These are phyloP conservation scores for Annona squamosa DNA, from an alignment of 164 flowering plant species.

Conservation along the genomic window DNA sequence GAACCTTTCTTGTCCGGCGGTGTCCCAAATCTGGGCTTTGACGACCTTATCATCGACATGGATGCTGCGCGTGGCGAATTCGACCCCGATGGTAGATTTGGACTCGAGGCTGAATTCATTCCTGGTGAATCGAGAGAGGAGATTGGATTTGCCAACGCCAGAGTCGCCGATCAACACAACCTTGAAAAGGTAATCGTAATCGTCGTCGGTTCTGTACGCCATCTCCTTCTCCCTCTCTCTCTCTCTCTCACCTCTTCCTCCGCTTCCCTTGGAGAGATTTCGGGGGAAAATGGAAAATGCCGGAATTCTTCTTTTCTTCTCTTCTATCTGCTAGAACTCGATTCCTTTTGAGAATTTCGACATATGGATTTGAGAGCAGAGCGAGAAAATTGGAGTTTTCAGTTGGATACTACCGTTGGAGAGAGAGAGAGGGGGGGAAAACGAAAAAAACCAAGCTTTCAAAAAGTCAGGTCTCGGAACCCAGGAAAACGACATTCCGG, in stretches of 20 bases:
- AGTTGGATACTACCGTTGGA: not conserved
- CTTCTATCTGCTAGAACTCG: not conserved
- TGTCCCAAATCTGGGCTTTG: slow-evolving; percentile 81
- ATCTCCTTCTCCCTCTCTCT: slow-evolving; percentile 8
- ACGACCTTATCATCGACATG: slow-evolving; percentile 60
- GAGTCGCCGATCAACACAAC: slow-evolving; percentile 71
- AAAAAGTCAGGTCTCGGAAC: not conserved
- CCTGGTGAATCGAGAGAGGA: slow-evolving; percentile 45
- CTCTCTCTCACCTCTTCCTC: not conserved
- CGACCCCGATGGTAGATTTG: slow-evolving; percentile 74
- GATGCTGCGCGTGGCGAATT: slow-evolving; percentile 64
- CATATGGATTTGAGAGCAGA: not conserved
- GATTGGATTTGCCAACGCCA: slow-evolving; percentile 64
- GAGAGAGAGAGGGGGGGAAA: not conserved
- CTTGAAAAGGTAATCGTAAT: slow-evolving; percentile 70
- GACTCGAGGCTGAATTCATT: slow-evolving; percentile 68
- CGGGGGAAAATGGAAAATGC: not conserved
- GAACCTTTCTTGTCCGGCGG: slow-evolving; percentile 70
- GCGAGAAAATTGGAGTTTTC: not conserved
- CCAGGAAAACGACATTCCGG: not conserved
- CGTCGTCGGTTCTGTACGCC: slow-evolving; percentile 61
- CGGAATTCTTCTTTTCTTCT: not conserved
- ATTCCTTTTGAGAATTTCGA: not conserved
- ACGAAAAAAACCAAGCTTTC: not conserved
- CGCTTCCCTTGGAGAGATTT: not conserved